A percentile compares a stretch with the other conserved stretches of the same genome.
Evolutionary conservation across 2,329 filamentous ascomycete species (phyloP).

Genomic region (Colletotrichum graminicola): DNA sequence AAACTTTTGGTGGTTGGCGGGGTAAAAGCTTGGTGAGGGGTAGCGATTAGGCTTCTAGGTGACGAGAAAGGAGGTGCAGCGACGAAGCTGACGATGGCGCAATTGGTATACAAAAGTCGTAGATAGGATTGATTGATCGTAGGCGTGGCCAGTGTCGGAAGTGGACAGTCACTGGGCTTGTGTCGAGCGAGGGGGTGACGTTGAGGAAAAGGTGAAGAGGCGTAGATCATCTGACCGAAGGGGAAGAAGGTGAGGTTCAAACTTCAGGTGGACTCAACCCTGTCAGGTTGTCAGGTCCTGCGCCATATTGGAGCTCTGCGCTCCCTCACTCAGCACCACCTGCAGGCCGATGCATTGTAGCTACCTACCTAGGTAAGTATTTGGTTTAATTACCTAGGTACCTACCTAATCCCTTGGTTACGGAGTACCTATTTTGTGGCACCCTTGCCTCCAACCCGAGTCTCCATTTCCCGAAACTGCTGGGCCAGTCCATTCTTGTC

Average conservation of each 20-base stretch:
- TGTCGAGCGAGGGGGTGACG: conserved; percentile 33
- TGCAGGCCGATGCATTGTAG: conserved; percentile 7
- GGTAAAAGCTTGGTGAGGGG: conserved; percentile 45
- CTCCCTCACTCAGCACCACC: conserved; percentile 24
- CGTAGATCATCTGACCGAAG: conserved; percentile 37
- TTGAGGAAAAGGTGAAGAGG: conserved; percentile 39
- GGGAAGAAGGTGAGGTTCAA: conserved; percentile 36
- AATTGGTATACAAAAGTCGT: neutral
- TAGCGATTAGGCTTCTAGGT: conserved; percentile 17
- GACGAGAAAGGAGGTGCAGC: conserved; percentile 7
- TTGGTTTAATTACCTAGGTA: neutral
- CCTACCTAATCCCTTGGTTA: conserved; percentile 1
- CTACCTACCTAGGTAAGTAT: neutral
- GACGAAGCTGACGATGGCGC: neutral
- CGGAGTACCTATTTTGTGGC: conserved; percentile 5
- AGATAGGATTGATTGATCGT: conserved; percentile 5
- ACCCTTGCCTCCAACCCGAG: conserved; percentile 10
- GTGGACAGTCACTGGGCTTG: conserved; percentile 19
- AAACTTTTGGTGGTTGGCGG: conserved; percentile 46
- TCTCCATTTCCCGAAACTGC: conserved; percentile 27
- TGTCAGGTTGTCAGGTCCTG: conserved; percentile 13
- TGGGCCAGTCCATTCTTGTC: neutral
- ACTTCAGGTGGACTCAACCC: conserved; percentile 20
- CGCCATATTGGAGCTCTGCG: conserved; percentile 20
- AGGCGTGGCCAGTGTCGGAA: neutral